A percentile compares a stretch with the other conserved stretches of the same genome.
Evolutionary conservation across 78 protist species (phyloP).

Genomic region (Diacronema lutheri): DNA sequence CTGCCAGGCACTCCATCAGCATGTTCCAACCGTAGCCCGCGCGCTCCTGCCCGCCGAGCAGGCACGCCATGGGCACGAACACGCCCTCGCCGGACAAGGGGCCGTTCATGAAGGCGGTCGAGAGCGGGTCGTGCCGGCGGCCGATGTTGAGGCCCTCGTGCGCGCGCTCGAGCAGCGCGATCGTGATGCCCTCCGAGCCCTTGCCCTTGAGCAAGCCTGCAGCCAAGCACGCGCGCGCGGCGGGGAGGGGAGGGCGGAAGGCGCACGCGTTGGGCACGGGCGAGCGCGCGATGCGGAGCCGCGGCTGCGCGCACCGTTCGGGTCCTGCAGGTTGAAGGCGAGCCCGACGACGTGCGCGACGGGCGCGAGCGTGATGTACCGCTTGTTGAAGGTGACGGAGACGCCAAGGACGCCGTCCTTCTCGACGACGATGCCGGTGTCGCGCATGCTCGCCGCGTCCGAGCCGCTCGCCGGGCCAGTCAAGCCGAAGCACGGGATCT

Average conservation of each 20-base stretch:
- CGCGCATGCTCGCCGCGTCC: constrained; percentile 49
- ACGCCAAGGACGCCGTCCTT: constrained; percentile 35
- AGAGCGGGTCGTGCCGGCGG: constrained; percentile 41
- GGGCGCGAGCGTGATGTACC: constrained; percentile 60
- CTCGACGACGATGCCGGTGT: constrained; percentile 17
- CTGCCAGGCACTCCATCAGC: constrained; percentile 49
- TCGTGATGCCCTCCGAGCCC: constrained; percentile 49
- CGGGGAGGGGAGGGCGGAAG: too few species aligned
- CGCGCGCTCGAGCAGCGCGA: constrained; percentile 45
- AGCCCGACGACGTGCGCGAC: constrained; percentile 48
- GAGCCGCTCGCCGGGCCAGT: constrained; percentile 54
- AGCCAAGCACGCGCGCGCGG: too few species aligned
- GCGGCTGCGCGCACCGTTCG: too few species aligned
- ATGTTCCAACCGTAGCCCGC: constrained; percentile 55
- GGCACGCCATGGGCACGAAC: constrained; percentile 44
- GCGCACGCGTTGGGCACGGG: too few species aligned
- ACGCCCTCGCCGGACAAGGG: constrained; percentile 39
- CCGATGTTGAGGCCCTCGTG: constrained; percentile 34
- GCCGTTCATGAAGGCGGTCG: constrained; percentile 50
- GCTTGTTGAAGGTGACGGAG: constrained; percentile 26
- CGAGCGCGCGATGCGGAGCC: too few species aligned
- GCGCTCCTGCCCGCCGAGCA: constrained; percentile 53
- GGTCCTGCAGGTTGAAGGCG: constrained; percentile 32
- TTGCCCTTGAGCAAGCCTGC: not conserved
- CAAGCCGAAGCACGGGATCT: constrained; percentile 53